A percentile compares a stretch with the other conserved stretches of the same genome.
Conservation (phyloP, 495 filamentous ascomycete species). For the Daldinia decipiens region DNA sequence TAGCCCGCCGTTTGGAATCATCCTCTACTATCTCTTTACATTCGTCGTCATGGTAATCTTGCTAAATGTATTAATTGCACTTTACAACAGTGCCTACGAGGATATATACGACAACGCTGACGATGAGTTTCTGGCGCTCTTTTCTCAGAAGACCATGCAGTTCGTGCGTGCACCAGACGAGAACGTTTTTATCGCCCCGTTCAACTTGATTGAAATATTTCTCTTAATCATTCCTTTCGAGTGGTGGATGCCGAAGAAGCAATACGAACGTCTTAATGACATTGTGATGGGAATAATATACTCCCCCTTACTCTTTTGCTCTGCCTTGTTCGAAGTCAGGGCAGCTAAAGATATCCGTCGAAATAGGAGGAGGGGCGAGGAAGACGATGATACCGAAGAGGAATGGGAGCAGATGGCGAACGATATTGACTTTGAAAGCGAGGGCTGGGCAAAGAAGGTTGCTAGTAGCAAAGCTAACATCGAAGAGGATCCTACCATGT, state of each 20-base stretch:
- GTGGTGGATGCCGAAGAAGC: conserved; percentile 83
- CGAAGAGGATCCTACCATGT: conserved; percentile 71
- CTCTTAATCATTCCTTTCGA: conserved; percentile 83
- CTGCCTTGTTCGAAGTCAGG: conserved; percentile 77
- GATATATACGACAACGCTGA: conserved; percentile 94
- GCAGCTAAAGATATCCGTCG: conserved; percentile 71
- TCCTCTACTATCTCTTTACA: conserved; percentile 94
- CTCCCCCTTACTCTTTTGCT: conserved; percentile 81
- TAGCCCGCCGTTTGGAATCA: conserved; percentile 80
- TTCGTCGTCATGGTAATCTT: conserved; percentile 97
- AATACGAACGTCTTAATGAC: conserved; percentile 85
- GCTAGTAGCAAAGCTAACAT: conserved; percentile 79
- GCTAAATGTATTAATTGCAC: conserved; percentile 92
- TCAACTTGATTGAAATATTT: conserved; percentile 93
- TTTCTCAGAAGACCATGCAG: conserved; percentile 90
- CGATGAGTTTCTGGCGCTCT: conserved; percentile 93
- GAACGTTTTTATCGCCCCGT: conserved; percentile 95
- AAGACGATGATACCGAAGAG: conserved; percentile 87
- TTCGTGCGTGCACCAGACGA: conserved; percentile 97
- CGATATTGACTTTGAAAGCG: conserved; percentile 78
- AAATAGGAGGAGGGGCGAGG: conserved; percentile 82
- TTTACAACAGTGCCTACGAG: conserved; percentile 96
- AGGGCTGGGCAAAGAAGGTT: conserved; percentile 83
- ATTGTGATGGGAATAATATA: conserved; percentile 88
- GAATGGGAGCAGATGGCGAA: conserved; percentile 89